A percentile compares a stretch with the other conserved stretches of the same genome.
Conservation (phyloP, 2,329 filamentous ascomycete genomes). For the Alternaria angustiovoidea region DNA sequence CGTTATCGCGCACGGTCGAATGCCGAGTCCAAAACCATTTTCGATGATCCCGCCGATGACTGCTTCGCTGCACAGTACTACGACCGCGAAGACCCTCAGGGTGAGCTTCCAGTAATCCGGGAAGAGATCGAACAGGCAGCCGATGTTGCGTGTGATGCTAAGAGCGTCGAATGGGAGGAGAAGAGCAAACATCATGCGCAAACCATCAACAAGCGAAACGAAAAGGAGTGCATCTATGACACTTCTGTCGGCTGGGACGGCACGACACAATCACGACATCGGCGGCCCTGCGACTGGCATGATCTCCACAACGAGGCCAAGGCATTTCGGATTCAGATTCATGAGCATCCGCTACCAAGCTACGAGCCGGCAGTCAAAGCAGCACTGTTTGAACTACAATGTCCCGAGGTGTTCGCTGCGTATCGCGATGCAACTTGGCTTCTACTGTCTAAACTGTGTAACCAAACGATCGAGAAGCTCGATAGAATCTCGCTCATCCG, state of each 20-base stretch:
- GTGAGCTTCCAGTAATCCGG: conserved; percentile 42
- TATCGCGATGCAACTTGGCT: conserved; percentile 65
- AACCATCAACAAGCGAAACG: conserved; percentile 35
- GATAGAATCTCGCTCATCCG: conserved; percentile 32
- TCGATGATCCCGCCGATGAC: conserved; percentile 53
- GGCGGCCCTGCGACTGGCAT: conserved; percentile 56
- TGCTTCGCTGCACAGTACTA: conserved; percentile 61
- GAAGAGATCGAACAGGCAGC: conserved; percentile 49
- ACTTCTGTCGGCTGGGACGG: conserved; percentile 31
- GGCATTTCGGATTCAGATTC: conserved; percentile 55
- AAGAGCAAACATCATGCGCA: conserved; percentile 30
- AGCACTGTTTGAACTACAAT: conserved; percentile 62
- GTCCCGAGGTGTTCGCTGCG: conserved; percentile 55
- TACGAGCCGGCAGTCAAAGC: conserved; percentile 49
- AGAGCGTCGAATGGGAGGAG: conserved; percentile 52
- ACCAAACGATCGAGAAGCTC: conserved; percentile 2
- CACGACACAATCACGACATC: conserved; percentile 15
- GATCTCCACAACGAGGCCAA: conserved; percentile 46
- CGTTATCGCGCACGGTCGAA: conserved; percentile 42
- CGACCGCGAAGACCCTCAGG: conserved; percentile 36
- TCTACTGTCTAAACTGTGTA: conserved; percentile 53
- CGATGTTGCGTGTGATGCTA: conserved; percentile 35
- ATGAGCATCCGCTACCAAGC: conserved; percentile 61
- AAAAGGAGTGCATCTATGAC: conserved; percentile 41
- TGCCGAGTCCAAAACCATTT: conserved; percentile 53